Evolutionary conservation across 495 filamentous ascomycete genomes (phyloP).

Genomic region (Apodospora peruviana): DNA sequence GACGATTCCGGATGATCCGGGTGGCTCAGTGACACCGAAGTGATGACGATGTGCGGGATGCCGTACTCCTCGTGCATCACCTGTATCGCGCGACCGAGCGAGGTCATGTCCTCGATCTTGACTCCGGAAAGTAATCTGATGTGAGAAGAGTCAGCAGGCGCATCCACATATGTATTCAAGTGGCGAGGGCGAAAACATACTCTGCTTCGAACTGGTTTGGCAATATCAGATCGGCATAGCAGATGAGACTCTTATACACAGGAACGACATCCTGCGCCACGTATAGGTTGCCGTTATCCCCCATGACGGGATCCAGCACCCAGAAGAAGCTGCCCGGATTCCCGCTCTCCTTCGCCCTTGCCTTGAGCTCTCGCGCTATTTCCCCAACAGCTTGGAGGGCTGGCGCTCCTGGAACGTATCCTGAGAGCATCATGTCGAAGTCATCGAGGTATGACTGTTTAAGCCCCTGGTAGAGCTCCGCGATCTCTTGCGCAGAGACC

Average conservation of each 20-base stretch:
- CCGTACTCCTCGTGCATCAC: conserved; percentile 69
- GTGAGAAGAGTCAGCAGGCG: neutral
- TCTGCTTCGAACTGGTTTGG: conserved; percentile 98
- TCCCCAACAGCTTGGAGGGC: conserved; percentile 76
- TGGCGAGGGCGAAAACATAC: conserved; percentile 43
- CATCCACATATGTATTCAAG: neutral
- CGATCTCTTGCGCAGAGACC: conserved; percentile 74
- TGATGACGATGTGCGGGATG: conserved; percentile 89
- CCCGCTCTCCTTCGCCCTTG: conserved; percentile 42
- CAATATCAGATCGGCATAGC: conserved; percentile 81
- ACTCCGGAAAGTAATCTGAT: conserved; percentile 70
- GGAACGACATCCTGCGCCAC: conserved; percentile 85
- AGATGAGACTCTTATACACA: conserved; percentile 74
- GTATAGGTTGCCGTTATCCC: conserved; percentile 86
- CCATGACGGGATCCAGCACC: conserved; percentile 99
- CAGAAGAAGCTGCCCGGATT: conserved; percentile 84
- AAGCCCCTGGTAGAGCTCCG: conserved; percentile 77
- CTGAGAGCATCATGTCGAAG: conserved; percentile 89
- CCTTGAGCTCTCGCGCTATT: conserved; percentile 75
- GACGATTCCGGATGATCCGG: conserved; percentile 38
- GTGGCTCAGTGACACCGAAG: conserved; percentile 58
- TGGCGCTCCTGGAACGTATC: conserved; percentile 82
- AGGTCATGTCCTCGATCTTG: conserved; percentile 72
- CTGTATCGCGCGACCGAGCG: conserved; percentile 66
- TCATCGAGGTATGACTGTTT: conserved; percentile 73